Base-by-base conservation (phyloP, 2,329 filamentous ascomycete species). In the Arthrobotrys sphaeroides region DNA sequence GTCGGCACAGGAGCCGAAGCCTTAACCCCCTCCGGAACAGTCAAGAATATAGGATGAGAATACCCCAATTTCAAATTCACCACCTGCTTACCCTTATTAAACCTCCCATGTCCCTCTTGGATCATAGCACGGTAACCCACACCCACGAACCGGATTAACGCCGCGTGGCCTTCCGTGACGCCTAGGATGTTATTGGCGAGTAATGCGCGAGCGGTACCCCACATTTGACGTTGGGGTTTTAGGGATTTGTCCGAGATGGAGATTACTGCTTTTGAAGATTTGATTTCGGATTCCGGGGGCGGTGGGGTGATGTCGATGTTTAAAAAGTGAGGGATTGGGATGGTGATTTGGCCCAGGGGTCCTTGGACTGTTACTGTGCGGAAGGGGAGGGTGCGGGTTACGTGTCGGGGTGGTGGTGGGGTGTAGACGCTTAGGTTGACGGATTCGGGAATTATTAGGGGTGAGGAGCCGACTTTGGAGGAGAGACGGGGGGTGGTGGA, bases 11-110 rank as follows among this genome's bases (percentile, higher is more conserved):
- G 94, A 73, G 91, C 91, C 83, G 90, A 94, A 16, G 94, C 95
- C 81, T 88, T 93, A 47, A 99, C 89, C 24, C 94, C 93, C 79
- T 86, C 80, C 0, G 95, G 95, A 53, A 98, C 89, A 2, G 89
- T 89, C 81, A 97, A 86, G 84, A 99, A 94, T 78, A 99, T 92
- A 0, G 94, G 91, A 86, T 99, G 95, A 77, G 94, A 96, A 84
- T 93, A 99, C 70, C 95, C 95, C 66, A 99, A 91, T 86, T 98
- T 98, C 78, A 99, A 85, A 77, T 91, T 93, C 43, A 99, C 90
- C 80, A 96, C 96, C 82, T 93, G 88, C 97, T 94, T 43, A 91
- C 93, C 0, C 89, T 88, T 81, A 90, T 97, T 81, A 89, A 86
- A 73, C 91, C 83, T 53, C 83, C 77, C 49, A 87, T 89, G 73